A percentile compares a stretch with the other conserved stretches of the same genome.
Conservation (phyloP, 768 basidiomycete genomes). For the Lyophyllum decastes region DNA sequence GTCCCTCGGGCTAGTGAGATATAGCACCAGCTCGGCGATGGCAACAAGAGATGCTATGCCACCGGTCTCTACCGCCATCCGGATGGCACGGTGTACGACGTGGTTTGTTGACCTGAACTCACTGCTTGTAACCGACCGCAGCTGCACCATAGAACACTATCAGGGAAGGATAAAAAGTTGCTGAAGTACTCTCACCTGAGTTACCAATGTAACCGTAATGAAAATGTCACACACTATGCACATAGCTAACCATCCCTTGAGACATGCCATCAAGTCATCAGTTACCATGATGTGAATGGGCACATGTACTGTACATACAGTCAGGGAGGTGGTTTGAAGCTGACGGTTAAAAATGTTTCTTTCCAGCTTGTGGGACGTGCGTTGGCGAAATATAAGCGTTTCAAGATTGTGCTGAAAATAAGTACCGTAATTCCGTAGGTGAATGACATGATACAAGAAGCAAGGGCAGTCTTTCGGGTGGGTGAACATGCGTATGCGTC, state of each 20-base stretch:
- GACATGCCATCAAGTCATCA: not conserved
- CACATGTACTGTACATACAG: not conserved
- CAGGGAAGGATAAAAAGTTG: no score
- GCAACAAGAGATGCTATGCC: not conserved
- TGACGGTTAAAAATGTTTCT: no score
- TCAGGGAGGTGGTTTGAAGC: not conserved
- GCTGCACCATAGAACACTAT: not conserved
- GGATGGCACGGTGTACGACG: not conserved
- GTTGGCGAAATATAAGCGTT: not conserved
- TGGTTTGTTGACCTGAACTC: not conserved
- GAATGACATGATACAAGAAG: not conserved
- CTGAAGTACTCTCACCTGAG: not conserved
- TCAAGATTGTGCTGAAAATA: not conserved
- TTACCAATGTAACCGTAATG: not conserved
- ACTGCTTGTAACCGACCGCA: not conserved
- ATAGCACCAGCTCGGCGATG: not conserved
- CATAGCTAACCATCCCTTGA: not conserved
- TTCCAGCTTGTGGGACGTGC: no score
- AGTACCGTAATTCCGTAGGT: not conserved
- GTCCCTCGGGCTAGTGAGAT: no score
- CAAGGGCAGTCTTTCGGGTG: not conserved
- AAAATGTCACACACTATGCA: not conserved
- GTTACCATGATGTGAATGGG: not conserved
- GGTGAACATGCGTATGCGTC: not conserved
- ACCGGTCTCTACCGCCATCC: conserved; percentile 5